Evolutionary conservation across 2,329 filamentous ascomycete genomes (phyloP).

Genomic region (Seiridium cupressi): DNA sequence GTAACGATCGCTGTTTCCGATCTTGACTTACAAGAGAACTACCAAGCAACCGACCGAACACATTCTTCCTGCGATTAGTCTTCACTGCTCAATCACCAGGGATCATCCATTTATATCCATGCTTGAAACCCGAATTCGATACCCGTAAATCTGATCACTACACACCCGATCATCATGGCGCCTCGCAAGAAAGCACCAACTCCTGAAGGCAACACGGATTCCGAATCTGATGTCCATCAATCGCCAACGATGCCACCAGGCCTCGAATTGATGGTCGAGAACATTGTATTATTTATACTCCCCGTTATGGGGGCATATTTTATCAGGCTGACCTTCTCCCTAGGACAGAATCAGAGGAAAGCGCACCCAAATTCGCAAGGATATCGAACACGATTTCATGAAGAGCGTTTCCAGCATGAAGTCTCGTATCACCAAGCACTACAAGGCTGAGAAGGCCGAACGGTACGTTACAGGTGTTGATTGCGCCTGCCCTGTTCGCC

Average conservation of each 20-base stretch:
- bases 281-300: neutral
- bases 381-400: neutral
- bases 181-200: constrained; percentile 3
- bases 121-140: no score
- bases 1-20: neutral
- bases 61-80: no score
- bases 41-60: no score
- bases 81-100: no score
- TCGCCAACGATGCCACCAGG: neutral
- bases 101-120: no score
- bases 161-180: neutral
- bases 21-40: no score
- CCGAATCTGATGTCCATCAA: neutral
- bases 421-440: neutral
- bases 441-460: neutral
- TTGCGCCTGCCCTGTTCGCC: neutral
- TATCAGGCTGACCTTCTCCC: neutral
- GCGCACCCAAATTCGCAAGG: neutral
- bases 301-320: neutral
- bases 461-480: neutral
- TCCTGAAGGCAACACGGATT: neutral
- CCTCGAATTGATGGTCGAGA: neutral
- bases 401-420: neutral
- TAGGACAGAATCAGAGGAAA: neutral
- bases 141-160: no score